These are phyloP conservation scores for Verruconis gallopava DNA, from an alignment of 2,329 filamentous ascomycete genomes.

Conservation along the genomic window DNA sequence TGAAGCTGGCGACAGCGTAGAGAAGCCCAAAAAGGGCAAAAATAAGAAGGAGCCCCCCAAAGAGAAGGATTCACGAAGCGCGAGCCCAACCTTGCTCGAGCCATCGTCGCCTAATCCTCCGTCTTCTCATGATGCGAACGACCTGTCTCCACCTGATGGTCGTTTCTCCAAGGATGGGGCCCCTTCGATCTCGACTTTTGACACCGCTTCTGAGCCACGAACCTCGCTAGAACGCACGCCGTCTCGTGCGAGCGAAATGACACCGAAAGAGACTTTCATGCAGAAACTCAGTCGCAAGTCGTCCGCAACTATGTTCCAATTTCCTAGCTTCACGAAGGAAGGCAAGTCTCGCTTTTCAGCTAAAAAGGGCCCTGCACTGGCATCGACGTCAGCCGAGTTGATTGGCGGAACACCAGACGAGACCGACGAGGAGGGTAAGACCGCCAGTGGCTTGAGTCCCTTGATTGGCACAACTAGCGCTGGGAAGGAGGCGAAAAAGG, in stretches of 20 bases:
- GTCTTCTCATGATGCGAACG: slow-evolving; percentile 14
- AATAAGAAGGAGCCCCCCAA: slow-evolving; percentile 10
- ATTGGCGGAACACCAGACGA: slow-evolving; percentile 24
- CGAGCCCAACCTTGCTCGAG: slow-evolving; percentile 7
- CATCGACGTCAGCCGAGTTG: slow-evolving; percentile 7
- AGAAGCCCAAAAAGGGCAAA: slow-evolving; percentile 23
- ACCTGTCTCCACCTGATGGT: slow-evolving; percentile 23
- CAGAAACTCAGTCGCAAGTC: slow-evolving; percentile 36
- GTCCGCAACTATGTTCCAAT: slow-evolving; percentile 31
- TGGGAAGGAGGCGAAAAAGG: slow-evolving; percentile 14
- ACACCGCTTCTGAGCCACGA: slow-evolving; percentile 20
- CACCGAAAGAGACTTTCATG: slow-evolving; percentile 34
- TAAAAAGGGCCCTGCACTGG: slow-evolving; percentile 16
- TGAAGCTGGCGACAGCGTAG: slow-evolving; percentile 20
- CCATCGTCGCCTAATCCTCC: slow-evolving; percentile 12
- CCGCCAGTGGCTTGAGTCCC: slow-evolving; percentile 21
- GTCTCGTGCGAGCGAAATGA: slow-evolving; percentile 19
- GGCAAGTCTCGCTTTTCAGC: slow-evolving; percentile 10
- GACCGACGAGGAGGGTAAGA: slow-evolving; percentile 23
- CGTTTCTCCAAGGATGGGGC: slow-evolving; percentile 23
- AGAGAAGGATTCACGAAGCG: slow-evolving; percentile 7
- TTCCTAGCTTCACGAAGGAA: slow-evolving; percentile 25
- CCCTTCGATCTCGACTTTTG: slow-evolving; percentile 28
- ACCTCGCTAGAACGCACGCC: slow-evolving; percentile 28
- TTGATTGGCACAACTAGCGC: slow-evolving; percentile 19